Conservation (phyloP, 306 rosid species). For the Pyrus communis region DNA sequence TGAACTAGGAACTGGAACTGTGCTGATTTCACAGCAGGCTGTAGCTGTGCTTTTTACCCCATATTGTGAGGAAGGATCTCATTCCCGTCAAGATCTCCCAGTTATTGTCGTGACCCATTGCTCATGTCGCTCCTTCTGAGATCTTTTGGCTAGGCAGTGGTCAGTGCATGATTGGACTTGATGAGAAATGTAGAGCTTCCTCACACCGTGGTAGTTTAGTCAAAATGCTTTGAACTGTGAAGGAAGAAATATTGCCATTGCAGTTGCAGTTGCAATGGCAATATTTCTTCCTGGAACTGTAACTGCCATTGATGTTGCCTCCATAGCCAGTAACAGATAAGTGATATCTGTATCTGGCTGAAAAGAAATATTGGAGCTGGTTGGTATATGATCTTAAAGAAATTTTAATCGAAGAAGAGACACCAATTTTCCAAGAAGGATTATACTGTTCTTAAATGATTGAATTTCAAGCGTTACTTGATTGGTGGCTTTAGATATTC, state of each 20-base stretch:
- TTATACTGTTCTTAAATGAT: not conserved
- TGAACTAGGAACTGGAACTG: not conserved
- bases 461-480: not conserved
- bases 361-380: not conserved
- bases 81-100: not conserved
- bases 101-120: not conserved
- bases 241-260: not conserved
- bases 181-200: not conserved
- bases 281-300: not conserved
- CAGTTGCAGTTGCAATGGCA: not conserved
- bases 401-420: not conserved
- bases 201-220: not conserved
- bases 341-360: not conserved
- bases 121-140: not conserved
- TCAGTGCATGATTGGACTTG: not conserved
- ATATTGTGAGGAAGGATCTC: not conserved
- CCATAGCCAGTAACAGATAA: not conserved
- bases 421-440: not conserved
- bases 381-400: not conserved
- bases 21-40: not conserved
- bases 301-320: not conserved
- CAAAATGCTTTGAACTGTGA: not conserved
- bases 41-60: not conserved
- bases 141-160: not conserved
- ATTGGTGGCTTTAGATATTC: too few relatives aligned